Percentiles rank a stretch among this genome's conserved stretches.
Conservation (phyloP, 371 early-diverging fungal genomes). For the Rhizopus delemar region DNA sequence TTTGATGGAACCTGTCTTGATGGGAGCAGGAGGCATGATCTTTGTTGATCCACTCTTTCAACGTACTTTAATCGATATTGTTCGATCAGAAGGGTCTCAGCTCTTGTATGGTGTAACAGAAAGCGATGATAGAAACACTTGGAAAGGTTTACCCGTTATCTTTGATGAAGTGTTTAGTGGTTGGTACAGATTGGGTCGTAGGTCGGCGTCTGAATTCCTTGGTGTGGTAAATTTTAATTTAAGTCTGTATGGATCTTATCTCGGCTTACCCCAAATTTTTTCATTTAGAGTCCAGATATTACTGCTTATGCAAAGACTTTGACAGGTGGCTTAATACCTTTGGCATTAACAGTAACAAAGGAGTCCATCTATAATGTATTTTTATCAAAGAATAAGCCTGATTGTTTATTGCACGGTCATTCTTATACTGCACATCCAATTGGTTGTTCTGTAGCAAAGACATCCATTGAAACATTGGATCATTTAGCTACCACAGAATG, state of each 20-base stretch:
- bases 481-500: constrained; percentile 35
- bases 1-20: constrained; percentile 76
- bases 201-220: constrained; percentile 65
- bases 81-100: constrained; percentile 53
- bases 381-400: constrained; percentile 63
- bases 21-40: constrained; percentile 87
- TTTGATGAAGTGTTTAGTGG: constrained; percentile 88
- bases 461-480: constrained; percentile 59
- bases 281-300: constrained; percentile 69
- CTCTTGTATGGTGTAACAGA: constrained; percentile 25
- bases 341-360: constrained; percentile 73
- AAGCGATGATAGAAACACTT: constrained; percentile 26
- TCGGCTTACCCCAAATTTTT: constrained; percentile 11
- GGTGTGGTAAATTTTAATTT: constrained; percentile 57
- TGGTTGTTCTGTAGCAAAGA: constrained; percentile 75
- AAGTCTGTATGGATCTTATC: not conserved
- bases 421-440: constrained; percentile 87
- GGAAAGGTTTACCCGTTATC: constrained; percentile 73
- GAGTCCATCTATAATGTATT: constrained; percentile 70
- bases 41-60: constrained; percentile 85
- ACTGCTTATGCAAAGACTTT: constrained; percentile 77
- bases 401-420: constrained; percentile 81
- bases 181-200: constrained; percentile 72
- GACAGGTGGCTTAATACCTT: constrained; percentile 78
- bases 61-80: constrained; percentile 60